Base-by-base conservation (phyloP, 345 rosid species). In the Linum usitatissimum region DNA sequence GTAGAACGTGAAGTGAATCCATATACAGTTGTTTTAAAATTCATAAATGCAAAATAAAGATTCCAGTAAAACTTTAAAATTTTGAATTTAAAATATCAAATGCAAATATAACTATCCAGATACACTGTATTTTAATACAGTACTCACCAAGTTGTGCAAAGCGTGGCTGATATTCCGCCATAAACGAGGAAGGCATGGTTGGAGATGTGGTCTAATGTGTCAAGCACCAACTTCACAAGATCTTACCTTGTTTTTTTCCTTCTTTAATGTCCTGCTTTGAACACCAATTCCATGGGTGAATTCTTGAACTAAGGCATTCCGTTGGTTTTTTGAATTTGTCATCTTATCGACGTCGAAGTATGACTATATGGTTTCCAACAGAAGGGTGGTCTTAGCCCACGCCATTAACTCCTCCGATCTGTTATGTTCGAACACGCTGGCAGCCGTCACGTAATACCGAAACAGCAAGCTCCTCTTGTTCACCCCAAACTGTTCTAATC, bases 381-480 rank as follows among this genome's bases (percentile, higher is more conserved):
- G 55, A 20, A 79, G 56, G 5, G 78, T 58, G 5, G 96, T 78
- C 61, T 79, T 86, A 36, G 96, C 92, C 99, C 99, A 94, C 5
- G 82, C 85, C 13, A 94, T 75, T 34, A 97, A 68, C 72, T 88
- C 91, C 62, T 62, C 67, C 12, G 84, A 80, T 74, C 86, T 77
- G 59, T 90, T 92, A 15, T 80, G 81, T 63, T 90, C 99, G 28
- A 71, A 90, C 34, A 88, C 79, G 19, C 73, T 90, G 28, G 97
- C 86, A 17, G 91, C 79, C 10, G 97, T 92, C 54, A 85, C 1
- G 28, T 72, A 94, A 65, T 86, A 94, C 0, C 84, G 71, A 3
- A 66, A 40, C 2, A 88, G 82, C 30, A 94, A 76, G n/a, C 59
- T 68, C 59, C 76, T 75, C 62, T 71, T 69, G 65, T 76, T 76